Conservation (phyloP, 192 early-diverging fungal species). For the Coemansia sp. region DNA sequence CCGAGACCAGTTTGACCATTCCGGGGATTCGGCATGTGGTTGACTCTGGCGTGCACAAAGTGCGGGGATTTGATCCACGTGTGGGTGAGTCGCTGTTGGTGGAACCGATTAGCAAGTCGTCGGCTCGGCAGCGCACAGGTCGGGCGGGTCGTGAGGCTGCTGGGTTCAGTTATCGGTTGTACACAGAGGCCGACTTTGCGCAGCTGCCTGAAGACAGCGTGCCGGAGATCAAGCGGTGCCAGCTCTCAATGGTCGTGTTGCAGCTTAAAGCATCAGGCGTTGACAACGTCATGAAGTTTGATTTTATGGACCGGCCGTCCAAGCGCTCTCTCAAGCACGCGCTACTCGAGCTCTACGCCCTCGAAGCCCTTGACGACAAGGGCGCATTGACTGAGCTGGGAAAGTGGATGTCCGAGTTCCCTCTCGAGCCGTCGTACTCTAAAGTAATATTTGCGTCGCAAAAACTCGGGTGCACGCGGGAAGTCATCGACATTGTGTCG, state of each 20-base stretch:
- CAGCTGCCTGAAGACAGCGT: slow-evolving; percentile 75
- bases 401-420: slow-evolving; percentile 85
- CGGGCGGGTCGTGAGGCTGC: slow-evolving; percentile 96
- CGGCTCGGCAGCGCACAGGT: slow-evolving; percentile 87
- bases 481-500: slow-evolving; percentile 87
- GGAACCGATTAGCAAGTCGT: slow-evolving; percentile 87
- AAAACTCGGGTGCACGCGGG: slow-evolving; percentile 71
- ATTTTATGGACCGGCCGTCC: slow-evolving; percentile 92
- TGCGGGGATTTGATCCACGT: slow-evolving; percentile 83
- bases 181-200: slow-evolving; percentile 79
- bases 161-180: slow-evolving; percentile 89
- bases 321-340: slow-evolving; percentile 75
- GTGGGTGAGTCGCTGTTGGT: slow-evolving; percentile 90
- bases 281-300: slow-evolving; percentile 84
- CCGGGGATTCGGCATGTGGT: slow-evolving; percentile 92
- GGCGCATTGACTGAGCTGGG: slow-evolving; percentile 79
- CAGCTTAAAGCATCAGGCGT: slow-evolving; percentile 92
- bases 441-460: slow-evolving; percentile 89
- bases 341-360: slow-evolving; percentile 83
- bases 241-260: slow-evolving; percentile 81
- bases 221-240: slow-evolving; percentile 94
- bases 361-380: slow-evolving; percentile 82
- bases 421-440: slow-evolving; percentile 85
- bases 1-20: slow-evolving; percentile 97
- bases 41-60: slow-evolving; percentile 91